phyloP scores from a whole-genome alignment of 768 basidiomycete genomes.

The Chalciporus sphaerocephalus region DNA sequence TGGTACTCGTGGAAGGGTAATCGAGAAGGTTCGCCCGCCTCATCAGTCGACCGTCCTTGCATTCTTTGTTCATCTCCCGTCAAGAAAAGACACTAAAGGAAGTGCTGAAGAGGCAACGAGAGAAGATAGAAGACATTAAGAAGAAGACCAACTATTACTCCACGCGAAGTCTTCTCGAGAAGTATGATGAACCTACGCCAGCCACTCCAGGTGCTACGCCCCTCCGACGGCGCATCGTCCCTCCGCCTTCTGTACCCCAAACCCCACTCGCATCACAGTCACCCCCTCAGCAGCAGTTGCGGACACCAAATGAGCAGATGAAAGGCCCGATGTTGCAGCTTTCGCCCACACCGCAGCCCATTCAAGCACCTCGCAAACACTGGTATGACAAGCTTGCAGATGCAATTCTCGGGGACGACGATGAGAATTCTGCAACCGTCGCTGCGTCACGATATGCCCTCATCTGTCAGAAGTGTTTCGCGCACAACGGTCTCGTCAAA shows the following conservation, averaged over 20 bases:
- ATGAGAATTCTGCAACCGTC: conserved; percentile 36
- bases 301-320: conserved; percentile 22
- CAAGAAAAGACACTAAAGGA: conserved; percentile 75
- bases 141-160: conserved; percentile 95
- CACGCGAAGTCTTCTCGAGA: conserved; percentile 84
- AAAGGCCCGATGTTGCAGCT: conserved; percentile 33
- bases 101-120: conserved; percentile 72
- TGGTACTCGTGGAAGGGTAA: conserved; percentile 81
- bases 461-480: conserved; percentile 83
- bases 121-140: conserved; percentile 93
- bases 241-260: conserved; percentile 28
- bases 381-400: conserved; percentile 91
- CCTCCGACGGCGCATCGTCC: conserved; percentile 39
- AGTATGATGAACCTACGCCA: conserved; percentile 67
- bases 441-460: conserved; percentile 65
- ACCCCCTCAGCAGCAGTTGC: conserved; percentile 12
- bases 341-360: conserved; percentile 36
- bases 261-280: conserved; percentile 32
- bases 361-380: conserved; percentile 57
- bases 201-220: conserved; percentile 32
- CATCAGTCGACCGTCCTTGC: neutral
- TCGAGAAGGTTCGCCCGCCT: conserved; percentile 56
- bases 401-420: conserved; percentile 78
- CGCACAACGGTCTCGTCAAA: conserved; percentile 84
- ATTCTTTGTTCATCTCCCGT: neutral